A percentile compares a stretch with the other conserved stretches of the same genome.
Conservation (phyloP, 192 early-diverging fungal genomes). For the Kappamyces sp. region DNA sequence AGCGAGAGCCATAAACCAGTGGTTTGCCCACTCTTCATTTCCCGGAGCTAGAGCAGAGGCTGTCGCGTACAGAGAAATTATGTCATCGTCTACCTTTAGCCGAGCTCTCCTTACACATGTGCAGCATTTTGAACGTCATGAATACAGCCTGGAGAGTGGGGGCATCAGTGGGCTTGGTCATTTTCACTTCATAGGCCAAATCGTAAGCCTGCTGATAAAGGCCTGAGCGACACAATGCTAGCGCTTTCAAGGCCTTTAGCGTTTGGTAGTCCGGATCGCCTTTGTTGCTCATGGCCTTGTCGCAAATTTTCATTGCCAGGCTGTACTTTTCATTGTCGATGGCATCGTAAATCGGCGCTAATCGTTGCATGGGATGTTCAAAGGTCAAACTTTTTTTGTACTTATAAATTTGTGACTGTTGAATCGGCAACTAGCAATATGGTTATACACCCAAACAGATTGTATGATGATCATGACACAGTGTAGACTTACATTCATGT, state of each 20-base stretch:
- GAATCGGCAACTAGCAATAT: no score
- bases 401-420: no score
- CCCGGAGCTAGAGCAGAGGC: constrained; percentile 53
- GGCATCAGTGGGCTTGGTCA: constrained; percentile 53
- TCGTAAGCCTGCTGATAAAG: constrained; percentile 54
- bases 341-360: constrained; percentile 41
- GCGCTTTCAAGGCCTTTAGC: constrained; percentile 67
- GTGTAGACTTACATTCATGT: no score
- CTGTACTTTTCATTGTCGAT: constrained; percentile 63
- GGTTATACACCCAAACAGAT: no score
- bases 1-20: constrained; percentile 80
- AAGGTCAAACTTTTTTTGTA: neutral
- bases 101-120: constrained; percentile 36
- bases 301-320: constrained; percentile 50
- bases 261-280: constrained; percentile 17
- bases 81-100: constrained; percentile 47
- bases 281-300: constrained; percentile 71
- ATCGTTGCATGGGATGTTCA: constrained; percentile 1
- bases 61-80: constrained; percentile 67
- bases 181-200: constrained; percentile 59
- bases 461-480: no score
- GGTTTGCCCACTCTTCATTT: constrained; percentile 65
- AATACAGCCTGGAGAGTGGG: constrained; percentile 54
- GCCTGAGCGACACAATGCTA: constrained; percentile 60
- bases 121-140: constrained; percentile 48